A percentile compares a stretch with the other conserved stretches of the same genome.
These are phyloP conservation scores for Teunomyces pallodes DNA, from an alignment of 805 yeast species.

Conservation along the genomic window DNA sequence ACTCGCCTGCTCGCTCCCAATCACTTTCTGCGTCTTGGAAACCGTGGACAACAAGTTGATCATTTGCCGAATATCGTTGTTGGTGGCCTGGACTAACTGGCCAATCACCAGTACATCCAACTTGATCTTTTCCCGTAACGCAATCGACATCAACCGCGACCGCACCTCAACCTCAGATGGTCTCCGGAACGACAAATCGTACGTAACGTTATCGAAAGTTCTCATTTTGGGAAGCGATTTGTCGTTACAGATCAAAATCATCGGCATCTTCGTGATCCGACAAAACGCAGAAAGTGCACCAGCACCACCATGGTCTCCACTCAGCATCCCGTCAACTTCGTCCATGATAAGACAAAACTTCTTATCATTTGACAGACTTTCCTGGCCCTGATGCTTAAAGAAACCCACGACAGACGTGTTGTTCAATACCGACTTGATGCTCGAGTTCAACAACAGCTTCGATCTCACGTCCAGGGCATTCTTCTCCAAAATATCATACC, in stretches of 20 bases:
- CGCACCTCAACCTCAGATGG: conserved; percentile 82
- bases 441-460: conserved; percentile 67
- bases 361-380: conserved; percentile 36
- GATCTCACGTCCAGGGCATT: conserved; percentile 91
- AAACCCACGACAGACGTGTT: conserved; percentile 84
- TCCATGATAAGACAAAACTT: conserved; percentile 90
- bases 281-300: conserved; percentile 90
- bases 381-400: conserved; percentile 44
- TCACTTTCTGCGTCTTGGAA: conserved; percentile 63
- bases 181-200: conserved; percentile 81
- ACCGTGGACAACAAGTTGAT: conserved; percentile 86
- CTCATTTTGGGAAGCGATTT: conserved; percentile 91
- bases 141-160: conserved; percentile 85
- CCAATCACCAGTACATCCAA: conserved; percentile 80
- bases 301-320: conserved; percentile 98
- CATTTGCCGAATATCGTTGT: conserved; percentile 91
- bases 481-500: conserved; percentile 72
- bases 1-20: conserved; percentile 63
- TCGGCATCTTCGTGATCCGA: conserved; percentile 79
- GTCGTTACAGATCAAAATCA: conserved; percentile 92
- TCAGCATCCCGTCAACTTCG: conserved; percentile 99
- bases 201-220: conserved; percentile 82
- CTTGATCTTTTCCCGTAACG: conserved; percentile 77
- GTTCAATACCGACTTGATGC: conserved; percentile 66
- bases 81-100: conserved; percentile 78